Base-by-base conservation (phyloP, 1,284 basidiomycete species). In the Trichosporon sp. region DNA sequence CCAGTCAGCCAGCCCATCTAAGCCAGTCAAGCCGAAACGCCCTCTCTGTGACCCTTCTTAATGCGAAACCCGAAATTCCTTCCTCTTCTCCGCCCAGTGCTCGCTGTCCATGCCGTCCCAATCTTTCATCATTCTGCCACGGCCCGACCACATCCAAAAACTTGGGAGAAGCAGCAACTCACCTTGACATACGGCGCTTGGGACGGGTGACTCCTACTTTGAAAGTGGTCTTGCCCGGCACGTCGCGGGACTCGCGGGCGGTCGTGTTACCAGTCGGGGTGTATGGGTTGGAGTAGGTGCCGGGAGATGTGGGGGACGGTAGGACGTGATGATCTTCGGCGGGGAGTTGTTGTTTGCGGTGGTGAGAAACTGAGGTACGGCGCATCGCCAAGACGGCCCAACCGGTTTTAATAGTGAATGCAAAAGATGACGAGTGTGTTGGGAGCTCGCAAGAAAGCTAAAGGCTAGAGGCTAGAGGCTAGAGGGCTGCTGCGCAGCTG, bases 131-230 rank as follows among this genome's bases (percentile, higher is more conserved):
- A 21, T 44, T 21, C 19, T 44, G 14, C 23, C 19, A 9, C 5
- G 21, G 5, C 37, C n/a, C 37, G 16, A 19, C n/a, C n/a, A 10
- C 19, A 21, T 21, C 36, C 16, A 37, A 37, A 21, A 44, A 21
- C 19, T 44, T 21, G 19, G 19, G n/a, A n/a, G n/a, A n/a, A n/a
- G n/a, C n/a, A 33, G 16, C 13, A 14, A 67, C 77, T 75, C 68
- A 79, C 77, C 77, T 77, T 60, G 76, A 77, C 59, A 79, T 58
- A 19, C 77, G 58, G 36, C 77, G 63, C 63, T 79, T 79, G 1
- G 77, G 77, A 44, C 69, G 69, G 5, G 76, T 77, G 14, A 75
- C 73, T 3, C 77, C 76, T 6, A 69, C 65, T 25, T 65, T 60
- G 11, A 29, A 54, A 6, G 49, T 54, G 13, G 49, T 54, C 49